phyloP scores from a whole-genome alignment of 768 basidiomycete species.

The Fomitopsis serialis region DNA sequence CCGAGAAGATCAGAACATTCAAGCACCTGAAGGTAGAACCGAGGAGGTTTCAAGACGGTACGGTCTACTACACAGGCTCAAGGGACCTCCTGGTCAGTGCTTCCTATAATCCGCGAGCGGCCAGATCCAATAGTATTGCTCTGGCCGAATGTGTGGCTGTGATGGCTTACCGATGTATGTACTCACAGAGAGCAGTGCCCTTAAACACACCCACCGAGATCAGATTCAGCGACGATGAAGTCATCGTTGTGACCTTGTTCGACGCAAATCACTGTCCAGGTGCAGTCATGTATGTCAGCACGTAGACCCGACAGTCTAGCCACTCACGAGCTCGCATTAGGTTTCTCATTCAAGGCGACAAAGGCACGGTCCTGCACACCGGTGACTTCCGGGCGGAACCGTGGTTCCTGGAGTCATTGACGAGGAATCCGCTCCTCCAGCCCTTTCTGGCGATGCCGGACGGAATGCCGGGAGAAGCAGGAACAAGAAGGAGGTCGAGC shows the following conservation, averaged over 20 bases:
- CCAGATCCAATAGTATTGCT: no score
- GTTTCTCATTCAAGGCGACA: constrained; percentile 74
- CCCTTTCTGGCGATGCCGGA: constrained; percentile 49
- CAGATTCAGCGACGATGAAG: constrained; percentile 49
- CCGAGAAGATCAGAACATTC: constrained; percentile 54
- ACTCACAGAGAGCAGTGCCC: constrained; percentile 47
- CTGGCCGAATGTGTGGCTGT: not conserved
- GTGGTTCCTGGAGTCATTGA: constrained; percentile 65
- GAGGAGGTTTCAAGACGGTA: constrained; percentile 39
- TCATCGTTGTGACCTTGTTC: constrained; percentile 70
- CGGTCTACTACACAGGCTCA: constrained; percentile 42
- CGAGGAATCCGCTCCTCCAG: constrained; percentile 65
- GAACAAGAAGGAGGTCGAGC: not conserved
- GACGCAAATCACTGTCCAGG: constrained; percentile 97
- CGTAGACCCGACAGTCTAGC: not conserved
- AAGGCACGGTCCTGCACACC: constrained; percentile 79
- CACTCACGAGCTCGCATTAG: constrained; percentile 32
- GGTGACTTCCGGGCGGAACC: constrained; percentile 91
- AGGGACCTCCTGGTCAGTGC: constrained; percentile 63
- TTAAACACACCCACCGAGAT: constrained; percentile 60
- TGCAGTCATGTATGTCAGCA: constrained; percentile 72
- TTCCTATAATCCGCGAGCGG: not conserved
- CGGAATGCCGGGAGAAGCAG: not conserved
- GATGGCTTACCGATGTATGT: not conserved
- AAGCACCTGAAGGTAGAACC: constrained; percentile 62